These are phyloP conservation scores for Dendrobium huoshanense DNA, from an alignment of 106 monocot genomes.

Conservation along the genomic window DNA sequence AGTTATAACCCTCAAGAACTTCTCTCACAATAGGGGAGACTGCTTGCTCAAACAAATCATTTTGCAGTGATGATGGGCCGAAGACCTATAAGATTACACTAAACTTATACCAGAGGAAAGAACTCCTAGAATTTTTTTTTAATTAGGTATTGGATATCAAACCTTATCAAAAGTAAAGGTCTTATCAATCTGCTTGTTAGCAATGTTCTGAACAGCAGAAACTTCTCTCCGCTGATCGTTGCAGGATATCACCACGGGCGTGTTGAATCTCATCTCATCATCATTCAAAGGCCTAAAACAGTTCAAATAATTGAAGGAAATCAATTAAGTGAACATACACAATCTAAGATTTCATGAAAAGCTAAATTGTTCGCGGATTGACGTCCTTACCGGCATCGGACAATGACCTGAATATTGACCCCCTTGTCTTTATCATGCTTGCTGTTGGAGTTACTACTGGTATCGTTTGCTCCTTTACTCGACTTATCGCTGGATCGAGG, in stretches of 20 bases:
- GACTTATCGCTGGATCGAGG: slow-evolving; percentile 43
- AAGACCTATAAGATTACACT: slow-evolving; percentile 32
- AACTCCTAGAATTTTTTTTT: neutral
- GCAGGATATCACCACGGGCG: slow-evolving; percentile 43
- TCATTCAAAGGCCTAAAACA: slow-evolving; percentile 45
- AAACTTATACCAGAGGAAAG: neutral
- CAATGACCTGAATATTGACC: slow-evolving; percentile 54
- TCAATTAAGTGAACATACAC: neutral
- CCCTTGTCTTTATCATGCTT: slow-evolving; percentile 48
- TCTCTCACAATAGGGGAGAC: slow-evolving; percentile 45
- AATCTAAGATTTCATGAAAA: neutral
- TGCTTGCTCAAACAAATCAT: slow-evolving; percentile 50
- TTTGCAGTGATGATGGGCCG: slow-evolving; percentile 50
- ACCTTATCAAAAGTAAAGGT: slow-evolving; percentile 62
- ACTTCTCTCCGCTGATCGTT: slow-evolving; percentile 52
- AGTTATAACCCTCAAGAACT: slow-evolving; percentile 24
- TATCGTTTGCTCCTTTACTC: slow-evolving; percentile 11
- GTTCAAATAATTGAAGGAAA: neutral
- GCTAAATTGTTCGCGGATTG: neutral
- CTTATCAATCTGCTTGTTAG: slow-evolving; percentile 33
- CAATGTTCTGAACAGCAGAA: slow-evolving; percentile 51
- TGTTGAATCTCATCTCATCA: slow-evolving; percentile 37
- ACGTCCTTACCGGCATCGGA: slow-evolving; percentile 43
- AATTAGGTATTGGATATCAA: neutral
- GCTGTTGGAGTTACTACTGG: slow-evolving; percentile 13